Conservation (phyloP, 164 flowering plant genomes). For the Echeveria elegans region DNA sequence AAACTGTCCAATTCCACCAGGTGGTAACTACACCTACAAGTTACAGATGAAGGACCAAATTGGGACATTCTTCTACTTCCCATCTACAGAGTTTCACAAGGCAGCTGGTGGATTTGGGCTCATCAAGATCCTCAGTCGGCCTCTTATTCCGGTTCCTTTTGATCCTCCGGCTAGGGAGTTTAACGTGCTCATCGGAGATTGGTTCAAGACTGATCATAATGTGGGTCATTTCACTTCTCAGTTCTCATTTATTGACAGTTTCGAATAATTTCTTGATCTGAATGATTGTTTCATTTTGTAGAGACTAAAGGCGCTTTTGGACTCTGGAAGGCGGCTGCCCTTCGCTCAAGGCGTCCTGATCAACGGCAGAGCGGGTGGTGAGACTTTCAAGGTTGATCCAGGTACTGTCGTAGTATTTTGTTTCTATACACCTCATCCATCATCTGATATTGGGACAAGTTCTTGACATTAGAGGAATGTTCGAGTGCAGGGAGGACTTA, state of each 20-base stretch:
- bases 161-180: slow-evolving; percentile 74
- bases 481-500: slow-evolving; percentile 58
- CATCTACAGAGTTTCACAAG: slow-evolving; percentile 74
- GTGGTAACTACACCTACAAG: slow-evolving; percentile 75
- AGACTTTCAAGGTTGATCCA: slow-evolving; percentile 69
- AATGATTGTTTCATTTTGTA: slow-evolving; percentile 14
- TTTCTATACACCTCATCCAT: too few relatives aligned
- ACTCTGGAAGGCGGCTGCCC: slow-evolving; percentile 60
- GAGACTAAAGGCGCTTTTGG: slow-evolving; percentile 46
- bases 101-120: slow-evolving; percentile 90
- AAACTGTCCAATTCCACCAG: slow-evolving; percentile 83
- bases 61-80: slow-evolving; percentile 83
- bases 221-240: slow-evolving; percentile 23
- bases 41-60: slow-evolving; percentile 93
- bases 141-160: slow-evolving; percentile 83
- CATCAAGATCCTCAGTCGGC: slow-evolving; percentile 69
- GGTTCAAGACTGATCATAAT: slow-evolving; percentile 67
- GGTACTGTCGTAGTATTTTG: too few relatives aligned
- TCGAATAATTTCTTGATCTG: background rate
- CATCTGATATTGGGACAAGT: too few relatives aligned
- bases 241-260: background rate
- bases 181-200: slow-evolving; percentile 74
- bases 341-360: slow-evolving; percentile 85
- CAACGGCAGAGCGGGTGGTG: slow-evolving; percentile 83
- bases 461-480: too few relatives aligned